Evolutionary conservation across 148 eudicot genomes (phyloP).

Genomic region (Rheum nobile): DNA sequence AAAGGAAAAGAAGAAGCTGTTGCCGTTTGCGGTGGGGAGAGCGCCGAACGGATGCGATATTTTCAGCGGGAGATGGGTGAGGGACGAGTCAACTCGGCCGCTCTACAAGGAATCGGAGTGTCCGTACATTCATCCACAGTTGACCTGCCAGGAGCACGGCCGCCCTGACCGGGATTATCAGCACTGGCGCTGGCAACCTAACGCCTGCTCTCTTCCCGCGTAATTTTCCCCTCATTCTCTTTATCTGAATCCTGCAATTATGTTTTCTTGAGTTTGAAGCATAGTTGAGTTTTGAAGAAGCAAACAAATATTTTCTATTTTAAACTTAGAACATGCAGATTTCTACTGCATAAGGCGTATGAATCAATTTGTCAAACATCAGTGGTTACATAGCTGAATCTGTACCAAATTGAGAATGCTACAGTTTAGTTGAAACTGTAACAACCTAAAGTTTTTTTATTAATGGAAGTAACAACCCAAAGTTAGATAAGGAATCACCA

Average conservation of each 20-base stretch:
- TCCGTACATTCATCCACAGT: conserved; percentile 73
- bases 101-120: conserved; percentile 76
- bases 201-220: conserved; percentile 72
- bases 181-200: conserved; percentile 87
- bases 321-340: background rate
- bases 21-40: conserved; percentile 50
- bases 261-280: background rate
- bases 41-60: conserved; percentile 42
- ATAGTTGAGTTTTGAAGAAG: background rate
- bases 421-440: background rate
- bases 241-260: background rate
- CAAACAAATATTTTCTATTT: background rate
- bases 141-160: conserved; percentile 77
- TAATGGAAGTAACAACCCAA: no score
- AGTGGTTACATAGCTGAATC: background rate
- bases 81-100: conserved; percentile 50
- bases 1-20: conserved; percentile 17
- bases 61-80: conserved; percentile 69
- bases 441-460: background rate
- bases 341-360: background rate
- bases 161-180: conserved; percentile 81
- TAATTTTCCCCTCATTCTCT: conserved; percentile 1
- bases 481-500: no score
- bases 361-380: background rate
- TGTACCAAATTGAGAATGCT: background rate